Conservation (phyloP, 495 filamentous ascomycete genomes). For the Talaromyces proteolyticus region DNA sequence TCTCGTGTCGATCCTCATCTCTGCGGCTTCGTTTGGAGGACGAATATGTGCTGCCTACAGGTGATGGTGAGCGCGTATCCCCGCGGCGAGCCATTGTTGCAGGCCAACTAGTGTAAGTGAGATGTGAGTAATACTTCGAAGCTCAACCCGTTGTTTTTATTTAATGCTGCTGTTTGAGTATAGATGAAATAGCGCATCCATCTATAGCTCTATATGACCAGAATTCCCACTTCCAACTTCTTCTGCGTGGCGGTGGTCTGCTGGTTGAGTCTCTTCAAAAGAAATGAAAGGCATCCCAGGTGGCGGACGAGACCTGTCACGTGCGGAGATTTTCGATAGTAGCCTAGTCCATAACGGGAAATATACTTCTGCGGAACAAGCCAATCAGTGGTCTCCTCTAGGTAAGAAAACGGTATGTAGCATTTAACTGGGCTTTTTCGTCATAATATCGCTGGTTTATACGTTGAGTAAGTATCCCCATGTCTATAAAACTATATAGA, state of each 20-base stretch:
- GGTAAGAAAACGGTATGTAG: no score
- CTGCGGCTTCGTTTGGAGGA: slow-evolving; percentile 65
- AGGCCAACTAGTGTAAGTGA: slow-evolving; percentile 42
- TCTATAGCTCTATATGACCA: no score
- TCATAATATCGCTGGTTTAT: no score
- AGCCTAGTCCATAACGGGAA: not conserved
- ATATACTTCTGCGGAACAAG: not conserved
- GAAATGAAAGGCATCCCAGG: not conserved
- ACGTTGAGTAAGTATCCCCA: no score
- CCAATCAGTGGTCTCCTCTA: not conserved
- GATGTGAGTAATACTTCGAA: slow-evolving; percentile 59
- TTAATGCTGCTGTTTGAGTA: not conserved
- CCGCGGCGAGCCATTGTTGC: slow-evolving; percentile 83
- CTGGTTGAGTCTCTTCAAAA: no score
- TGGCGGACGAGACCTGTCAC: not conserved
- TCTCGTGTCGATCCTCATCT: slow-evolving; percentile 71
- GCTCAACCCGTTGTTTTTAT: slow-evolving; percentile 8
- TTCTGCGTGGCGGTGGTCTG: no score
- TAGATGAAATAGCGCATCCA: no score
- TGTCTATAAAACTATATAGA: no score
- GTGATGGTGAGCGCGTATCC: slow-evolving; percentile 93
- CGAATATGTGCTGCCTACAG: slow-evolving; percentile 82
- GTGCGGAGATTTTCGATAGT: not conserved
- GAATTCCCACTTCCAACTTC: no score
- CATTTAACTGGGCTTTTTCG: no score